A percentile compares a stretch with the other conserved stretches of the same genome.
Conservation (phyloP, 2,329 filamentous ascomycete genomes). For the Leptographium lundbergii region DNA sequence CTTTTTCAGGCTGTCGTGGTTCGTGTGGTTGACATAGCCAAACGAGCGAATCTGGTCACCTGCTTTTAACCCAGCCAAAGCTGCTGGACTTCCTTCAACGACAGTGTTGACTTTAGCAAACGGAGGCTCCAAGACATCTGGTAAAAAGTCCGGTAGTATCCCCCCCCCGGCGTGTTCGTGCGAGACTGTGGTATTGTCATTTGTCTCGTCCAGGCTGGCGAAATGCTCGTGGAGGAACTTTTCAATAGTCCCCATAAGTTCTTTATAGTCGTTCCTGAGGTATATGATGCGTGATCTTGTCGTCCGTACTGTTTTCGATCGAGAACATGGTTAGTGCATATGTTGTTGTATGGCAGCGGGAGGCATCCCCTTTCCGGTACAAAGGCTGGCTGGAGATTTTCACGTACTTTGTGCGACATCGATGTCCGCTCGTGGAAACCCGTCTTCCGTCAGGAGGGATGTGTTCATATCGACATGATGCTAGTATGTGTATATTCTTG, state of each 20-base stretch:
- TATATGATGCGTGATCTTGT: slow-evolving; percentile 81
- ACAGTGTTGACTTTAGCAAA: slow-evolving; percentile 91
- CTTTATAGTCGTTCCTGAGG: slow-evolving; percentile 87
- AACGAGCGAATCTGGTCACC: slow-evolving; percentile 79
- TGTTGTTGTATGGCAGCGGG: background rate
- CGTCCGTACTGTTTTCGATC: slow-evolving; percentile 59
- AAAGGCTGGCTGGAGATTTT: background rate
- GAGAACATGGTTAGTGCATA: background rate
- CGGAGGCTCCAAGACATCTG: slow-evolving; percentile 29
- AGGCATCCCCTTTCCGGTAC: too few relatives aligned
- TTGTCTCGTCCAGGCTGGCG: slow-evolving; percentile 49
- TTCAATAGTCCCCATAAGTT: slow-evolving; percentile 73
- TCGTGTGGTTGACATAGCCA: slow-evolving; percentile 69
- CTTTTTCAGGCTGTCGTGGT: slow-evolving; percentile 75
- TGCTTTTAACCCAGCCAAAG: slow-evolving; percentile 62
- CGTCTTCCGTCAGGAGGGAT: slow-evolving; percentile 72
- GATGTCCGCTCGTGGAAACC: slow-evolving; percentile 84
- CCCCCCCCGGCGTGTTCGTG: slow-evolving; percentile 9
- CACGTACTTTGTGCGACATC: slow-evolving; percentile 81
- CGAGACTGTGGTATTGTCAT: slow-evolving; percentile 21
- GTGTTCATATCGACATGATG: slow-evolving; percentile 92
- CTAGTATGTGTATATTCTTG: slow-evolving; percentile 29
- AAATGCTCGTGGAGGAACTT: slow-evolving; percentile 82
- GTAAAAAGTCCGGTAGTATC: slow-evolving; percentile 21
- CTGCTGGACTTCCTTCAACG: slow-evolving; percentile 65